Percentiles rank a stretch among this genome's conserved stretches.
Evolutionary conservation across 2,329 filamentous ascomycete species (phyloP).

Genomic region (Exophiala calicioides): DNA sequence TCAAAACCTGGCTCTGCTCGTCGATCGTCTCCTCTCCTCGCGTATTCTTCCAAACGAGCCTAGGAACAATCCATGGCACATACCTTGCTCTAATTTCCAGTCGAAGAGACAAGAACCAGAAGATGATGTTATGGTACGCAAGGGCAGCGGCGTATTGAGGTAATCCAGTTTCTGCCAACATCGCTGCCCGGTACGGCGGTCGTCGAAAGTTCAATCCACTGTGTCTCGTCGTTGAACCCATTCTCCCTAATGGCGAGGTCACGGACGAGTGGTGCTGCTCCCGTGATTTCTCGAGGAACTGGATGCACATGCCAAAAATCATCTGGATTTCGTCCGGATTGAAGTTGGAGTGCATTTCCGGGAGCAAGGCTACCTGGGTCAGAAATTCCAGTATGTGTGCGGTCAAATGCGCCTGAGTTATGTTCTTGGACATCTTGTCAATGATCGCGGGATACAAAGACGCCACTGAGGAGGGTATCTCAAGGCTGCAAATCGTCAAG

Average conservation of each 20-base stretch:
- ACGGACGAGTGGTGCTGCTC: conserved; percentile 50
- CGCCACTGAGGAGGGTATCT: conserved; percentile 82
- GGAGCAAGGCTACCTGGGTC: conserved; percentile 81
- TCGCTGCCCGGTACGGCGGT: conserved; percentile 35
- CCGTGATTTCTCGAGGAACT: conserved; percentile 85
- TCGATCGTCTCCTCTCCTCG: conserved; percentile 75
- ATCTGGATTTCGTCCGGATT: conserved; percentile 89
- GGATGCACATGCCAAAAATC: conserved; percentile 92
- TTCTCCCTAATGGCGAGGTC: conserved; percentile 30
- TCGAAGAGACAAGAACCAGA: conserved; percentile 92
- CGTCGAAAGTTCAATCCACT: conserved; percentile 27
- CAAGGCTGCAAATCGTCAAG: conserved; percentile 90
- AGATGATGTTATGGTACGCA: conserved; percentile 92
- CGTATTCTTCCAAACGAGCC: conserved; percentile 74
- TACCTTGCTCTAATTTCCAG: conserved; percentile 79
- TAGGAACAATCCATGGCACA: conserved; percentile 86
- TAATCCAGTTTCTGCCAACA: conserved; percentile 66
- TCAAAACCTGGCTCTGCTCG: conserved; percentile 88
- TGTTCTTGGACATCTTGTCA: conserved; percentile 92
- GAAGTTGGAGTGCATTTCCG: conserved; percentile 83
- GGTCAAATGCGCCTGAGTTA: conserved; percentile 87
- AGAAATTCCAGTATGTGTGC: conserved; percentile 96
- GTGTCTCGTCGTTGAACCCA: conserved; percentile 24
- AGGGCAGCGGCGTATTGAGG: conserved; percentile 92
- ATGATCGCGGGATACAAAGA: conserved; percentile 83